Evolutionary conservation across 2,329 filamentous ascomycete species (phyloP), one percentile per base, ranked within the genome.

Genomic region (Cryphonectria parasitica): DNA sequence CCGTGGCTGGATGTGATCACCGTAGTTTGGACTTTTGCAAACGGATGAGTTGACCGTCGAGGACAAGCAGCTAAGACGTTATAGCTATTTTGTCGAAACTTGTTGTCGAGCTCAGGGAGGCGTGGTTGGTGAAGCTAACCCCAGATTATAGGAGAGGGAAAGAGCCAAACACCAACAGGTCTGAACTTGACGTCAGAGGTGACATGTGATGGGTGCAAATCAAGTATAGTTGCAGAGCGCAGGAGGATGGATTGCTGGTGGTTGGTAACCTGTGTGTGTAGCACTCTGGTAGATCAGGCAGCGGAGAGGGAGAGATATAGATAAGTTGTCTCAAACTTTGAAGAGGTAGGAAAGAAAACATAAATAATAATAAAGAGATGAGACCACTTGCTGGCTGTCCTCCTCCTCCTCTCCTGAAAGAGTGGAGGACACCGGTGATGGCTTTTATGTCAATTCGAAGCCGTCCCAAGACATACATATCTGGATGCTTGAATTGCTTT

Each of bases 371-470:
- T 6, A 45, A 45, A 45, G 22, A 45, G 19, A 41, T 28, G 49
- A 25, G 41, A 58, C 56, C 58, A 36, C 28, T 31, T 52, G 49
- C 64, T 64, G 58, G 58, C 58, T n/a, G 31, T 68, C 67, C 60
- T 66, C n/a, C 19, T 25, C 63, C 22, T 64, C 67, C 60, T 63
- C n/a, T 15, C 28, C 63, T 19, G 66, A 56, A 45, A 60, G 67
- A 66, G 62, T 34, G 34, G 67, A 66, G 67, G 69, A 66, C 58
- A 61, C 63, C 54, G 43, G 54, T 31, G 63, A 43, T 43, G 58
- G 68, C 66, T 69, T 69, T 69, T 71, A 71, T 71, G 70, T 71
- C 67, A 34, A 64, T 54, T 64, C 67, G 66, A 68, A 45, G 60
- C 43, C 64, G 54, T 34, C 52, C 68, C 31, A 34, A 25, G 66